Conservation (phyloP, 2,329 filamentous ascomycete species). For the Pseudocercospora fuligena region DNA sequence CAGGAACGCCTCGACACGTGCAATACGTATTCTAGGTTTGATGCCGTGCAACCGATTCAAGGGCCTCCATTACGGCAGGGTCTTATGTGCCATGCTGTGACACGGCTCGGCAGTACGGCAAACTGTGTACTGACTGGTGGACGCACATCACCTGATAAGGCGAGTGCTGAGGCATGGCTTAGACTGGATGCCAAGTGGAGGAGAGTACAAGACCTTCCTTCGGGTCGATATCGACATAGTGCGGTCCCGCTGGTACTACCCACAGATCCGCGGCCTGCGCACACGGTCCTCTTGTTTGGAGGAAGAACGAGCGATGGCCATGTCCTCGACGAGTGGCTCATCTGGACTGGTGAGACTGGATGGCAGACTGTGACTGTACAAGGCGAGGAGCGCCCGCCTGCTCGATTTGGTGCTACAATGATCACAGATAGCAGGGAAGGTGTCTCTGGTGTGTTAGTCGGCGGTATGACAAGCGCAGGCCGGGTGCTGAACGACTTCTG, state of each 20-base stretch:
- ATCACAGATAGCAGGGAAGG: conserved; percentile 46
- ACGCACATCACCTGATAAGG: conserved; percentile 72
- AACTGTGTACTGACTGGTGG: conserved; percentile 75
- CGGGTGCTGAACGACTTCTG: conserved; percentile 66
- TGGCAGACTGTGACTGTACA: conserved; percentile 54
- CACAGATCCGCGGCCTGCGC: conserved; percentile 37
- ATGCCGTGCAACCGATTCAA: conserved; percentile 31
- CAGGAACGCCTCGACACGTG: conserved; percentile 56
- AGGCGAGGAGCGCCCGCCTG: conserved; percentile 44
- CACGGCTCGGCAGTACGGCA: conserved; percentile 60
- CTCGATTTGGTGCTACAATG: conserved; percentile 63
- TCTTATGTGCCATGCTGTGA: conserved; percentile 77
- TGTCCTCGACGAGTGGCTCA: conserved; percentile 48
- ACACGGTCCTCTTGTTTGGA: conserved; percentile 51
- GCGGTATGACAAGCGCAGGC: conserved; percentile 72
- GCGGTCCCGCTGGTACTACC: conserved; percentile 54
- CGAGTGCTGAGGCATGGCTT: conserved; percentile 76
- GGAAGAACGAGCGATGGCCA: conserved; percentile 51
- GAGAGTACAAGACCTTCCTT: conserved; percentile 66
- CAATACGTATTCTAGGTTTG: conserved; percentile 47
- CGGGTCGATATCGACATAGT: conserved; percentile 76
- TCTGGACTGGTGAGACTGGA: conserved; percentile 55
- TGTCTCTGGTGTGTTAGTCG: conserved; percentile 66
- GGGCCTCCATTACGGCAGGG: conserved; percentile 41
- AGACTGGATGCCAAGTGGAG: conserved; percentile 68